Percentiles rank a stretch among this genome's conserved stretches.
Evolutionary conservation across 495 filamentous ascomycete species (phyloP).

Genomic region (Talaromyces nanjingensis): DNA sequence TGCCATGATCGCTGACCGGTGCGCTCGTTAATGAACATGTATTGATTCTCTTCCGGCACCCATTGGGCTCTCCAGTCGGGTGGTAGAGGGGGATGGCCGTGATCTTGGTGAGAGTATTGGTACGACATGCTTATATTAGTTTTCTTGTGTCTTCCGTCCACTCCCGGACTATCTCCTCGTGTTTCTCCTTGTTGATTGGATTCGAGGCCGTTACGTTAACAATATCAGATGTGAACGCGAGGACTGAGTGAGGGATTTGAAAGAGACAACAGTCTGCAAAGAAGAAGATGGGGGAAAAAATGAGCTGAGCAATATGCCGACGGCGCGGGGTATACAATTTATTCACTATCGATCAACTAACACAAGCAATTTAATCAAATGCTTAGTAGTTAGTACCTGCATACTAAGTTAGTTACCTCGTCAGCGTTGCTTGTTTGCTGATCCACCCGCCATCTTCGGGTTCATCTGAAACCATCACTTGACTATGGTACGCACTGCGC

Average conservation of each 20-base stretch:
- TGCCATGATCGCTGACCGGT: conserved; percentile 8
- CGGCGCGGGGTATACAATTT: neutral
- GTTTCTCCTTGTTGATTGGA: neutral
- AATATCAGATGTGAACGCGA: neutral
- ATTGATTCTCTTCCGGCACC: conserved; percentile 6
- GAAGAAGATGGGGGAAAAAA: neutral
- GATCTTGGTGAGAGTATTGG: conserved; percentile 10
- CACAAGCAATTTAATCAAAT: neutral
- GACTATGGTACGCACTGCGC: neutral
- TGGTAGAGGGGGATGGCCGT: conserved; percentile 7
- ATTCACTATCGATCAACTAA: neutral
- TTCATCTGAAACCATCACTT: neutral
- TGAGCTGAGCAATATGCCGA: neutral
- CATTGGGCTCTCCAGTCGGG: conserved; percentile 6
- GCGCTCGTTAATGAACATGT: conserved; percentile 8
- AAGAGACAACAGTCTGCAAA: neutral
- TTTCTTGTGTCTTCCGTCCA: neutral
- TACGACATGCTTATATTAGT: neutral
- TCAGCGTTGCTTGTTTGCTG: neutral
- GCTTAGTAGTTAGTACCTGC: neutral
- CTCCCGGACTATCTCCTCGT: neutral
- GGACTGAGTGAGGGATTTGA: neutral
- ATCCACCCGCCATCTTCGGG: neutral
- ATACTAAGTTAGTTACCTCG: neutral
- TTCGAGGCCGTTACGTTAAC: neutral